phyloP scores from a whole-genome alignment of 2,329 filamentous ascomycete species.

The Alternaria atra region DNA sequence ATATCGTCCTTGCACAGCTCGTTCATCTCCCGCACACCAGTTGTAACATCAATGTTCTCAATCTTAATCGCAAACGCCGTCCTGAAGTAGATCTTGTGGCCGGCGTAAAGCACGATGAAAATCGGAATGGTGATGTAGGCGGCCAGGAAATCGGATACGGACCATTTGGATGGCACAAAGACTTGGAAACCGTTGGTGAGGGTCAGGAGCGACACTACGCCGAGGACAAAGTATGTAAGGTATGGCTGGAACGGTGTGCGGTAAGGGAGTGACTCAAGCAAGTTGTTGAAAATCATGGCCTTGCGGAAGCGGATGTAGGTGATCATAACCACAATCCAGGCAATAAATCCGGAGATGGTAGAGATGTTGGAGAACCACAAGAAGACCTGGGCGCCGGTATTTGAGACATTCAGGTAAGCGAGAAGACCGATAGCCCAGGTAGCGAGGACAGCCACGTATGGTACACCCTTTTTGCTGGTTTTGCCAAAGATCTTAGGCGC shows the following conservation, averaged over 20 bases:
- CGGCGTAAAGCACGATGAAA: slow-evolving; percentile 46
- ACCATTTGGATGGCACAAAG: slow-evolving; percentile 61
- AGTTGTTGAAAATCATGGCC: slow-evolving; percentile 58
- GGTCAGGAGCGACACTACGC: slow-evolving; percentile 55
- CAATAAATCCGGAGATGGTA: slow-evolving; percentile 65
- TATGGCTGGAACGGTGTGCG: slow-evolving; percentile 58
- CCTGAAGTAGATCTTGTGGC: slow-evolving; percentile 45
- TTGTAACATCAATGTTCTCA: slow-evolving; percentile 44
- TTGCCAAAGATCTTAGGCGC: slow-evolving; percentile 62
- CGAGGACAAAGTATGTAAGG: slow-evolving; percentile 67
- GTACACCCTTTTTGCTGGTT: slow-evolving; percentile 56
- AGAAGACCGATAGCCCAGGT: slow-evolving; percentile 56
- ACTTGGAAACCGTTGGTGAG: slow-evolving; percentile 58
- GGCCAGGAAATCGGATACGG: slow-evolving; percentile 60
- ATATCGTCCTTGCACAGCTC: slow-evolving; percentile 45
- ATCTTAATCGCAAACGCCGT: slow-evolving; percentile 41
- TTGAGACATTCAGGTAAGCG: slow-evolving; percentile 61
- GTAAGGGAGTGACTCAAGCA: slow-evolving; percentile 65
- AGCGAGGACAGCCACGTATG: slow-evolving; percentile 50
- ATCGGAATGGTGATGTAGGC: slow-evolving; percentile 58
- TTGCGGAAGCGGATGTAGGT: slow-evolving; percentile 68
- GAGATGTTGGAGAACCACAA: slow-evolving; percentile 77
- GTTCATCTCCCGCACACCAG: slow-evolving; percentile 49
- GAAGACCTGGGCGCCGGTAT: slow-evolving; percentile 62
- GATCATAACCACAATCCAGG: slow-evolving; percentile 65